These are phyloP conservation scores for Pontederia crassipes DNA, from an alignment of 176 grass and related monocot genomes.

Conservation along the genomic window DNA sequence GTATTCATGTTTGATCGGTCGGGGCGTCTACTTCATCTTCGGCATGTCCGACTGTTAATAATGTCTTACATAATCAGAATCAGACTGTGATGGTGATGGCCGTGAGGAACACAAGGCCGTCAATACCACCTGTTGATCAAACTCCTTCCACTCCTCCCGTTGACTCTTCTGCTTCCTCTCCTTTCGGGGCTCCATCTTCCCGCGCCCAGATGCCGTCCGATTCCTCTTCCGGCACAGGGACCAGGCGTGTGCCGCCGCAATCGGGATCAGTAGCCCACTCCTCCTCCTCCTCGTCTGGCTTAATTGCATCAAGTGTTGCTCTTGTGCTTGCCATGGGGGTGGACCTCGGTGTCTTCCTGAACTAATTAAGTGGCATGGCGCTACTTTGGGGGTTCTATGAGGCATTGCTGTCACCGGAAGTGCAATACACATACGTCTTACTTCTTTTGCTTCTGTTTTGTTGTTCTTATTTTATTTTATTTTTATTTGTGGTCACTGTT, in stretches of 20 bases:
- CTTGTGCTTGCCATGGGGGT: not conserved
- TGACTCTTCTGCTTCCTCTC: not conserved
- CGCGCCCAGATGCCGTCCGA: too few species aligned
- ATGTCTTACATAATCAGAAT: too few species aligned
- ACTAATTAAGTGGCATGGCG: not conserved
- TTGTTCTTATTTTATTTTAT: too few species aligned
- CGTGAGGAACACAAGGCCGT: not conserved
- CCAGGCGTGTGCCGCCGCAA: not conserved
- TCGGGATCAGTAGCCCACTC: not conserved
- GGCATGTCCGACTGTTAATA: constrained; percentile 10
- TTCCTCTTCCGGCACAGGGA: not conserved
- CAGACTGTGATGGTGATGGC: constrained; percentile 21
- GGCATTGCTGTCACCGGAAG: too few species aligned
- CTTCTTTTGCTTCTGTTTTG: too few species aligned
- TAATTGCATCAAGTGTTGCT: not conserved
- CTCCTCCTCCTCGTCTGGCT: not conserved
- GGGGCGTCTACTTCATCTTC: constrained; percentile 41
- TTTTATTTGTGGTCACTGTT: too few species aligned
- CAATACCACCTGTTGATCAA: not conserved
- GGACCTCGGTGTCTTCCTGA: not conserved
- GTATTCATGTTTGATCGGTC: constrained; percentile 13
- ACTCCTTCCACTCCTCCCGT: not conserved
- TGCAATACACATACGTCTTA: too few species aligned
- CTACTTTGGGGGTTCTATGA: too few species aligned
- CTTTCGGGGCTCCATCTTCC: not conserved